Evolutionary conservation across 1,284 basidiomycete species (phyloP).

Genomic region (Ustilago hordei): DNA sequence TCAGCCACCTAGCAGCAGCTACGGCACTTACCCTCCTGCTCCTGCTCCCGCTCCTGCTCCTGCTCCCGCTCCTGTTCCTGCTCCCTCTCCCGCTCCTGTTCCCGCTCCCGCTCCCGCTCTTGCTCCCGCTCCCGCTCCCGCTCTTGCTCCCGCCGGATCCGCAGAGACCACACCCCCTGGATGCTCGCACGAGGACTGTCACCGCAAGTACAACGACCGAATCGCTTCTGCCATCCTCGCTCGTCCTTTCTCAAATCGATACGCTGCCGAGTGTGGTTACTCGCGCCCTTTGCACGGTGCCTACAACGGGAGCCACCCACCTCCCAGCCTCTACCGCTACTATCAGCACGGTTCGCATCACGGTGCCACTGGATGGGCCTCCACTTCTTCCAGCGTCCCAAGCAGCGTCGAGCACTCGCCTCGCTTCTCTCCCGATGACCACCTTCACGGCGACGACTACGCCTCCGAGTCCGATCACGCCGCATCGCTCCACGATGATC

Average conservation of each 20-base stretch:
- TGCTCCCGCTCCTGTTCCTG: no score
- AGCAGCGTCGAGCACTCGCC: conserved; percentile 65
- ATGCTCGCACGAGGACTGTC: conserved; percentile 64
- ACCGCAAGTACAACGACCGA: conserved; percentile 62
- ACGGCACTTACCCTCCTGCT: conserved; percentile 18
- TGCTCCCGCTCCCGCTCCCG: neutral
- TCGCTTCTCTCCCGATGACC: conserved; percentile 62
- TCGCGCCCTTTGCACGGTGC: conserved; percentile 37
- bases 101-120: no score
- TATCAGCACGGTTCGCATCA: conserved; percentile 48
- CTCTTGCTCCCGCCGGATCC: conserved; percentile 11
- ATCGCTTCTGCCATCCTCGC: conserved; percentile 53
- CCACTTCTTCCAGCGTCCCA: conserved; percentile 63
- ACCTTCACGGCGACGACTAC: conserved; percentile 60
- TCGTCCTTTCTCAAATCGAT: conserved; percentile 31
- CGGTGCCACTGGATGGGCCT: conserved; percentile 47
- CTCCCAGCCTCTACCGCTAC: conserved; percentile 53
- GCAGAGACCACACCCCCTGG: conserved; percentile 48
- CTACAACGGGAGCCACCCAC: conserved; percentile 46
- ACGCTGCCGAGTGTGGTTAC: conserved; percentile 35
- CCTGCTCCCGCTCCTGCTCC: neutral
- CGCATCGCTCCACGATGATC: conserved; percentile 38
- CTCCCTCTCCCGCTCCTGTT: no score
- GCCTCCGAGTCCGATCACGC: conserved; percentile 57
- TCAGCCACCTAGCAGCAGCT: conserved; percentile 21